A percentile compares a stretch with the other conserved stretches of the same genome.
These are phyloP conservation scores for Cladophialophora yegresii DNA, from an alignment of 2,329 filamentous ascomycete species.

Conservation along the genomic window DNA sequence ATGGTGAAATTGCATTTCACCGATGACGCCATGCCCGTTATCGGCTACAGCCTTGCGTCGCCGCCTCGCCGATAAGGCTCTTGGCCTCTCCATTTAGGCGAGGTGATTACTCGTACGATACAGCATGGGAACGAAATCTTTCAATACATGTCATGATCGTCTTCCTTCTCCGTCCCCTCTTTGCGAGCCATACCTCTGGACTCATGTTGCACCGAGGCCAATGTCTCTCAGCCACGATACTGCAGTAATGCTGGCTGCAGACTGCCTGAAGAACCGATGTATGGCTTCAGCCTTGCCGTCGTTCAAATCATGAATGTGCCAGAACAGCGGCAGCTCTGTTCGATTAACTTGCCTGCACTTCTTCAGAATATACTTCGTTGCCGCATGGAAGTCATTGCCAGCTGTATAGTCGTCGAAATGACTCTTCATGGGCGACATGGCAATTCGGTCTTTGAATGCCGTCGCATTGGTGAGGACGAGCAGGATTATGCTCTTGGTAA, in stretches of 20 bases:
- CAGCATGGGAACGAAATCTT: background rate
- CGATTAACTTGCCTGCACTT: slow-evolving; percentile 20
- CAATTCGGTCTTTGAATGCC: slow-evolving; percentile 22
- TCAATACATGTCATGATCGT: slow-evolving; percentile 3
- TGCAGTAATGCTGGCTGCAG: slow-evolving; percentile 14
- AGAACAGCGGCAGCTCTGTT: slow-evolving; percentile 20
- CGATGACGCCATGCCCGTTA: slow-evolving; percentile 21
- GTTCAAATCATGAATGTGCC: slow-evolving; percentile 21
- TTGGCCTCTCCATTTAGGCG: background rate
- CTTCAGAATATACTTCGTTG: slow-evolving; percentile 27
- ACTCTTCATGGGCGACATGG: slow-evolving; percentile 19
- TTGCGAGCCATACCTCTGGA: background rate
- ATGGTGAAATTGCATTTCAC: slow-evolving; percentile 18
- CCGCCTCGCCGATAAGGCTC: background rate
- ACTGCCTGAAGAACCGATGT: slow-evolving; percentile 25
- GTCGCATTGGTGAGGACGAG: slow-evolving; percentile 24
- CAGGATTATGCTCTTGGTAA: slow-evolving; percentile 21
- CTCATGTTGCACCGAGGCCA: slow-evolving; percentile 8
- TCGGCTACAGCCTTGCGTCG: slow-evolving; percentile 9
- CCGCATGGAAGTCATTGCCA: slow-evolving; percentile 23
- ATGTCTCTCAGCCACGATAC: slow-evolving; percentile 21
- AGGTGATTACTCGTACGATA: background rate
- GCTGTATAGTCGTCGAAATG: slow-evolving; percentile 26
- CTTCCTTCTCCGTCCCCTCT: background rate
- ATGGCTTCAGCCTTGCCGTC: slow-evolving; percentile 15